These are phyloP conservation scores for Annona cherimola DNA, from an alignment of 164 flowering plant genomes.

Conservation along the genomic window DNA sequence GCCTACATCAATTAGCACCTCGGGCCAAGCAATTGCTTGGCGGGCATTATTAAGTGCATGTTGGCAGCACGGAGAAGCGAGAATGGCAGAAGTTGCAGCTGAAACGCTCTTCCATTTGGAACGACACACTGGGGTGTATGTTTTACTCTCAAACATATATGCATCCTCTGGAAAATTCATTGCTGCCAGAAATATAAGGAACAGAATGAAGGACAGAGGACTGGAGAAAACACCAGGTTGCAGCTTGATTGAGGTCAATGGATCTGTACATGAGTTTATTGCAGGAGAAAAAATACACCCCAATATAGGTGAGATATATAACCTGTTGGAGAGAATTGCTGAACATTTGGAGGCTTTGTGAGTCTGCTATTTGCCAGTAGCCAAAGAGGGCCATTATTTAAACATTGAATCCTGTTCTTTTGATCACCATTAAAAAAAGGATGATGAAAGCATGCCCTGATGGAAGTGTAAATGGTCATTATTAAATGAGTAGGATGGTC, in stretches of 20 bases:
- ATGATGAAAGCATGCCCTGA: too few species aligned
- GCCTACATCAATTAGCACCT: slow-evolving; percentile 25
- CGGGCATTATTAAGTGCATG: slow-evolving; percentile 60
- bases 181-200: slow-evolving; percentile 37
- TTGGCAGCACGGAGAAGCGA: slow-evolving; percentile 30
- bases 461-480: too few species aligned
- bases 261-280: slow-evolving; percentile 54
- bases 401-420: too few species aligned
- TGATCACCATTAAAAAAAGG: too few species aligned
- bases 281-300: slow-evolving; percentile 61
- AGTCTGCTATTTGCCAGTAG: background rate
- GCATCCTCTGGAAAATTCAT: slow-evolving; percentile 39
- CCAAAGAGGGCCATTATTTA: background rate
- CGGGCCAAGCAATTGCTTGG: slow-evolving; percentile 57
- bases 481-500: background rate
- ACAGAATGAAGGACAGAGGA: slow-evolving; percentile 40
- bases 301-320: slow-evolving; percentile 28
- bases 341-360: slow-evolving; percentile 19
- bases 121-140: slow-evolving; percentile 53
- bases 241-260: slow-evolving; percentile 53
- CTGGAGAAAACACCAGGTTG: slow-evolving; percentile 61
- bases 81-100: slow-evolving; percentile 44
- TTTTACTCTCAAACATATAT: slow-evolving; percentile 53
- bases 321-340: slow-evolving; percentile 29
- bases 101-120: slow-evolving; percentile 40